Percentiles rank a stretch among this genome's conserved stretches.
These are phyloP conservation scores for Testicularia cyperi DNA, from an alignment of 1,284 basidiomycete genomes.

Conservation along the genomic window DNA sequence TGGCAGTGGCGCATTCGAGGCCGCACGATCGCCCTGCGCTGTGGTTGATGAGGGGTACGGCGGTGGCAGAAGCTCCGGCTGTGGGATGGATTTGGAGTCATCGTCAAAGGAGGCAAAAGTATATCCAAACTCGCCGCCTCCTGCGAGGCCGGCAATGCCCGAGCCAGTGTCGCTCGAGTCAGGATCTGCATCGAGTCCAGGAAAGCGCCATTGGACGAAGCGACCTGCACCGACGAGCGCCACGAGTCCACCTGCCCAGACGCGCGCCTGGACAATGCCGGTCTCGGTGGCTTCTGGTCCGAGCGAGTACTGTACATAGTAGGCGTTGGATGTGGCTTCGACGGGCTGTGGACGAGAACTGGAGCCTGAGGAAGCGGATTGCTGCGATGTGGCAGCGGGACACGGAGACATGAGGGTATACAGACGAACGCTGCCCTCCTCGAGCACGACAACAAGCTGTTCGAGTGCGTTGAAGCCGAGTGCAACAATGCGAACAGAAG, in stretches of 20 bases:
- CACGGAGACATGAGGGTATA: slow-evolving; percentile 70
- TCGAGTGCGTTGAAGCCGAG: slow-evolving; percentile 83
- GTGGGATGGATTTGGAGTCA: slow-evolving; percentile 5
- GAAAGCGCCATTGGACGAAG: slow-evolving; percentile 71
- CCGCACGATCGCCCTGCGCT: too few species aligned
- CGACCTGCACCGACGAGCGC: slow-evolving; percentile 76
- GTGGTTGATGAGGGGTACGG: neutral
- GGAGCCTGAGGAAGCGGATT: slow-evolving; percentile 7
- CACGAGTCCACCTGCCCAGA: slow-evolving; percentile 83
- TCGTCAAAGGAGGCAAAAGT: slow-evolving; percentile 26
- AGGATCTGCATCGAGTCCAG: slow-evolving; percentile 69
- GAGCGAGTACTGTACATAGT: slow-evolving; percentile 80
- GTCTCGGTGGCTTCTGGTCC: slow-evolving; percentile 81
- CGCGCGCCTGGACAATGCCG: slow-evolving; percentile 77
- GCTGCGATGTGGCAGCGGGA: slow-evolving; percentile 15
- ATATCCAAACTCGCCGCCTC: slow-evolving; percentile 24
- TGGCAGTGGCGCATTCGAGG: too few species aligned
- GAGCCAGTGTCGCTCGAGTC: slow-evolving; percentile 22
- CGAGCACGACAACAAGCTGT: slow-evolving; percentile 79
- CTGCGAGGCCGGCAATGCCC: slow-evolving; percentile 13
- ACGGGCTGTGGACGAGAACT: slow-evolving; percentile 14
- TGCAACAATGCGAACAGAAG: slow-evolving; percentile 69
- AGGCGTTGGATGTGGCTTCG: slow-evolving; percentile 65
- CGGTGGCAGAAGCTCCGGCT: slow-evolving; percentile 21
- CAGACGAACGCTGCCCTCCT: slow-evolving; percentile 85